These are phyloP conservation scores for Paraphaeosphaeria sporulosa DNA, from an alignment of 2,329 filamentous ascomycete genomes.

Conservation along the genomic window DNA sequence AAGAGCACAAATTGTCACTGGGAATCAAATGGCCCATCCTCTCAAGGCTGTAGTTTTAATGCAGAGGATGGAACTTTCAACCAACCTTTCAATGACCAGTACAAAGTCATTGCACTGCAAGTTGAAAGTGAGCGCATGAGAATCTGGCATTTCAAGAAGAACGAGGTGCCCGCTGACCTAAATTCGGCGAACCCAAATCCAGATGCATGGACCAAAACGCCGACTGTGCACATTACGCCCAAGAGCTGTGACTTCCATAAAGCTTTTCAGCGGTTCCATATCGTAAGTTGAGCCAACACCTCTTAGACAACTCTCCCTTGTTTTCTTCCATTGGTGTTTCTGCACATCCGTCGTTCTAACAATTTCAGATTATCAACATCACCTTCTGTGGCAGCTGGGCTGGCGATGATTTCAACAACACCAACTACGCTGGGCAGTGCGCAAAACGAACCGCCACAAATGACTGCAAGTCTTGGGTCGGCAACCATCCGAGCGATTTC, in stretches of 20 bases:
- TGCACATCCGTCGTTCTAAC: background rate
- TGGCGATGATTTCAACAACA: constrained; percentile 9
- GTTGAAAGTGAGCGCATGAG: constrained; percentile 1
- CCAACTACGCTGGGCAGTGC: constrained; percentile 2
- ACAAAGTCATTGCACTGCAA: constrained; percentile 3
- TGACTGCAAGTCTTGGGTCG: constrained; percentile 10
- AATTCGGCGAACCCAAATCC: constrained; percentile 3
- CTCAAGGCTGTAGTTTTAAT: constrained; percentile 7
- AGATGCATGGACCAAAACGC: constrained; percentile 7
- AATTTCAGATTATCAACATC: constrained; percentile 34
- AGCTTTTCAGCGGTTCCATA: background rate
- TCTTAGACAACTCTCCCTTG: background rate
- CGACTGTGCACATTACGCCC: constrained; percentile 9
- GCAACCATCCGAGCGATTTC: constrained; percentile 1
- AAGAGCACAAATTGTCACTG: constrained; percentile 5
- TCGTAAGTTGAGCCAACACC: background rate
- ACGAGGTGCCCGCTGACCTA: background rate
- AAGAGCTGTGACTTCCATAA: constrained; percentile 8
- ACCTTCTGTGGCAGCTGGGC: constrained; percentile 55
- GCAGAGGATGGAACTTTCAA: constrained; percentile 2
- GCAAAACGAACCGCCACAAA: background rate
- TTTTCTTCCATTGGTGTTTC: background rate
- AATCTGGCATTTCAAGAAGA: constrained; percentile 12
- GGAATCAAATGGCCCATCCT: background rate
- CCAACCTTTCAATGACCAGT: constrained; percentile 8